Base-by-base conservation (phyloP, 441 rosid genomes). In the Erodium trifolium region DNA sequence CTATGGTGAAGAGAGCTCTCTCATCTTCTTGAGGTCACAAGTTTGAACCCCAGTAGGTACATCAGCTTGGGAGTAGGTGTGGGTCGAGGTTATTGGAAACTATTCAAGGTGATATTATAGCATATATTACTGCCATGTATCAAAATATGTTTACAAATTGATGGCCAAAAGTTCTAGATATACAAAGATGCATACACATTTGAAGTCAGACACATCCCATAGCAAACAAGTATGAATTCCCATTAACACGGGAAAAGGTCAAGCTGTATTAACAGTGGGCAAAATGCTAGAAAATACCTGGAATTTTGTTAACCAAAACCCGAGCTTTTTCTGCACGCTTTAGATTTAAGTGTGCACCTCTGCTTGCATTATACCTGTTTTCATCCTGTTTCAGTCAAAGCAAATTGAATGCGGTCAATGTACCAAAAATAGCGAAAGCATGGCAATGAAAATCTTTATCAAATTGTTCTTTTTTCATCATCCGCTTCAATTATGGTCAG, bases 221-320 rank as follows among this genome's bases (percentile, higher is more conserved):
- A 43, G 49, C 49, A 43, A 43, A 9, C 49, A 11, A 8, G 49
- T 43, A 43, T 9, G 3, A 9, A 43, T 11, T 43, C 8, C 49
- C 11, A 43, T 43, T 11, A 43, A 43, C 49, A 43, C 12, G 1
- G 49, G 8, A 43, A 43, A 43, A 8, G 12, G 49, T 47, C 9
- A n/a, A 47, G 53, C 4, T 47, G 53, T 47, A 39, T 7, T 39
- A 5, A 47, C 14, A 11, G 14, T 39, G 5, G 8, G 0, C 45
- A 47, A 11, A 47, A 3, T 47, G 14, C 12, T 41, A 12, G 11
- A 53, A 53, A 55, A 55, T 86, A 92, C 98, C 96, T 66, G 98
- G 96, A 82, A 94, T 94, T 85, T 90, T 90, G 89, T 85, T 94
- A 41, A 94, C 99, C 75, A 92, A 78, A 77, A 88, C 78, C 49